A percentile compares a stretch with the other conserved stretches of the same genome.
phyloP scores from a whole-genome alignment of 139 green algal species.

The Cymbomonas tetramitiformis region DNA sequence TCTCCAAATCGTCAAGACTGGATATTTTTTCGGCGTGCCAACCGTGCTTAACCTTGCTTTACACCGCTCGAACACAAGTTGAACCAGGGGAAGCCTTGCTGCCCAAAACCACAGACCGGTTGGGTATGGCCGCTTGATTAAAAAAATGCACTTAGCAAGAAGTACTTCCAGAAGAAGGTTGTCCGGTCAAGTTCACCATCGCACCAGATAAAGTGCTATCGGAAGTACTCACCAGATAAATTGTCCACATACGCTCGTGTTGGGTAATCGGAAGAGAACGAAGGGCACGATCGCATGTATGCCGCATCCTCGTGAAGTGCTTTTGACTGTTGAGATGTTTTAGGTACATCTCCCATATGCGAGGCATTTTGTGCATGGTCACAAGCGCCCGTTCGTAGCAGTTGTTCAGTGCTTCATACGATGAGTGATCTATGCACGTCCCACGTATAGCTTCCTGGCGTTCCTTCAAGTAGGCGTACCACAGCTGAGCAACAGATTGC shows the following conservation, averaged over 20 bases:
- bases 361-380: slow-evolving; percentile 93
- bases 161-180: too few species aligned
- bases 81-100: not conserved
- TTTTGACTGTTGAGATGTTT: slow-evolving; percentile 52
- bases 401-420: slow-evolving; percentile 56
- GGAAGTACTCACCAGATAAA: slow-evolving; percentile 70
- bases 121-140: too few species aligned
- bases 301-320: slow-evolving; percentile 55
- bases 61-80: too few species aligned
- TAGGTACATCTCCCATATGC: slow-evolving; percentile 84
- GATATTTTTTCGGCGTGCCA: too few species aligned
- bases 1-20: too few species aligned
- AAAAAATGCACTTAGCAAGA: too few species aligned
- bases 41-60: too few species aligned
- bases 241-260: slow-evolving; percentile 83
- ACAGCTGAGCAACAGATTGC: too few species aligned
- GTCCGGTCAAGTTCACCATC: too few species aligned
- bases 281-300: slow-evolving; percentile 78
- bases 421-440: not conserved
- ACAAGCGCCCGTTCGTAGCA: slow-evolving; percentile 86
- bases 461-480: not conserved
- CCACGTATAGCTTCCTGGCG: not conserved
- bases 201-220: too few species aligned
- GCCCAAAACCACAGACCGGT: not conserved
- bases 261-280: slow-evolving; percentile 86